Percentiles rank a stretch among this genome's conserved stretches.
phyloP scores from a whole-genome alignment of 1,139 yeast genomes.

The Candida frijolesensis region DNA sequence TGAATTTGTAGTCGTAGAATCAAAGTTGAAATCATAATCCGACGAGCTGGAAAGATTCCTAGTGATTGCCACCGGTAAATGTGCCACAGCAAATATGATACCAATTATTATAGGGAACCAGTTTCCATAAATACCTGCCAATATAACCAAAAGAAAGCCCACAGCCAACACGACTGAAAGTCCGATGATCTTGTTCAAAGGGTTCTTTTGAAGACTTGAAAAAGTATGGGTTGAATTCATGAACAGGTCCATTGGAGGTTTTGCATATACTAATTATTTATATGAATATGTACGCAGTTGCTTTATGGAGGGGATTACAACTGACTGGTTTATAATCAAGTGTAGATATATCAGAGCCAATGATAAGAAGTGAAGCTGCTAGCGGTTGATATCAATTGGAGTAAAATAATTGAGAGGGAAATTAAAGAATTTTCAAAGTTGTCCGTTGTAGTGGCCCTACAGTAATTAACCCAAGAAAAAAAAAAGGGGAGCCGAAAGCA shows the following conservation, averaged over 20 bases:
- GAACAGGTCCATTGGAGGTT: not conserved
- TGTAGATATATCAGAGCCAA: not conserved
- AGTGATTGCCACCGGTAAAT: constrained; percentile 60
- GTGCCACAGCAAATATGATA: constrained; percentile 58
- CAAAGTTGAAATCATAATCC: constrained; percentile 51
- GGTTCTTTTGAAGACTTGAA: constrained; percentile 41
- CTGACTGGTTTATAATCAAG: not conserved
- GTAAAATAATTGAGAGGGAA: not conserved
- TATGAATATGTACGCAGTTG: too few species aligned
- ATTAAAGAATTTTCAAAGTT: not conserved
- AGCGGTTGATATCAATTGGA: not conserved
- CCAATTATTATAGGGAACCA: constrained; percentile 77
- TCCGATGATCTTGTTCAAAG: constrained; percentile 72
- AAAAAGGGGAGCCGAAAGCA: not conserved
- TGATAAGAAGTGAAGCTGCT: not conserved
- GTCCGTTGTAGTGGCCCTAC: not conserved
- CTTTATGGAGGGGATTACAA: not conserved
- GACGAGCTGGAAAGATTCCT: constrained; percentile 33
- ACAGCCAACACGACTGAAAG: constrained; percentile 73
- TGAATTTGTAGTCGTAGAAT: constrained; percentile 31
- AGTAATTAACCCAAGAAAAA: not conserved
- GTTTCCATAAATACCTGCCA: constrained; percentile 74
- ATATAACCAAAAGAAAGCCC: constrained; percentile 76
- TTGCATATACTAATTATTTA: too few species aligned
- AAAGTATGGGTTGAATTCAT: constrained; percentile 32